These are phyloP conservation scores for Porphyra umbilicalis DNA, from an alignment of 31 red algal genomes.

Conservation along the genomic window DNA sequence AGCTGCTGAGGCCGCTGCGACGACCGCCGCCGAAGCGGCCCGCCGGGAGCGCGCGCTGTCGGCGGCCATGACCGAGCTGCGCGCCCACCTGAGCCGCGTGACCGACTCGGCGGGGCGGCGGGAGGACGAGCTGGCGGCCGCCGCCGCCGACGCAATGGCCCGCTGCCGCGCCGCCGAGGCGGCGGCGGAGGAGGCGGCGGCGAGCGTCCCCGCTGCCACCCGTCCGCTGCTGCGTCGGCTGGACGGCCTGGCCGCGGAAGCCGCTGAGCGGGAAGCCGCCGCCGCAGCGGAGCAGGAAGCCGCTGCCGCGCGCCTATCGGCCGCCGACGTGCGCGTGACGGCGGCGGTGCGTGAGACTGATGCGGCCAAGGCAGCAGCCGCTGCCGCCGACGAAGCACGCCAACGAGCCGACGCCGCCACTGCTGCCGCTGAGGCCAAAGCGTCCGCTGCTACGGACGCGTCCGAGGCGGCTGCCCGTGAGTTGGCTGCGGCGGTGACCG, in stretches of 20 bases:
- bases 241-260: conserved; percentile 54
- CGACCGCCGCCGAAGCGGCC: conserved; percentile 8
- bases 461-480: neutral
- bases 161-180: conserved; percentile 36
- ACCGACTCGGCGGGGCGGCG: conserved; percentile 40
- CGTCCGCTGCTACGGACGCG: neutral
- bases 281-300: conserved; percentile 8
- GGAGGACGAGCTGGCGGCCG: conserved; percentile 51
- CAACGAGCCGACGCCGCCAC: conserved; percentile 16
- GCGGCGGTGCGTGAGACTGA: neutral
- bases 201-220: conserved; percentile 53
- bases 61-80: conserved; percentile 55
- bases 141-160: conserved; percentile 42
- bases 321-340: neutral
- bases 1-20: conserved; percentile 20
- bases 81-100: conserved; percentile 36
- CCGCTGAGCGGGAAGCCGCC: conserved; percentile 26
- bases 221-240: conserved; percentile 67
- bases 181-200: conserved; percentile 58
- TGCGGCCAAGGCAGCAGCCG: conserved; percentile 27
- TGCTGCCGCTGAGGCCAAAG: neutral
- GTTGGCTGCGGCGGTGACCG: neutral
- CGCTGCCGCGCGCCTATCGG: neutral
- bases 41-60: conserved; percentile 26
- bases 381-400: conserved; percentile 23